These are phyloP conservation scores for Crithidia expoeki DNA, from an alignment of 208 protist species.

Conservation along the genomic window DNA sequence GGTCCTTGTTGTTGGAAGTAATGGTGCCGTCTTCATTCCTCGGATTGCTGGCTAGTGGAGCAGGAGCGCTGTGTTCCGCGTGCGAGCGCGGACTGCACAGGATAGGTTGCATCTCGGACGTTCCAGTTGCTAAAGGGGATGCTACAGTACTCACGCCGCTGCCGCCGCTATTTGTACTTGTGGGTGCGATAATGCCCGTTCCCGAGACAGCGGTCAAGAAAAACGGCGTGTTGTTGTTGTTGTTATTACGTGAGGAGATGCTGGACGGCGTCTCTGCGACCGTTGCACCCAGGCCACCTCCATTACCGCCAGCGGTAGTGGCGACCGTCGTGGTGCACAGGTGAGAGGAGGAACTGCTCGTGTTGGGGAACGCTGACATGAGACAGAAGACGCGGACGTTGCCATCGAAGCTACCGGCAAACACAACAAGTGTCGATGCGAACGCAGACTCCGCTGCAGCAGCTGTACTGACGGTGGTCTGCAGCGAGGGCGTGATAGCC, in stretches of 20 bases:
- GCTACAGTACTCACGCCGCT: not conserved
- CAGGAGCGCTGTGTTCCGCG: not conserved
- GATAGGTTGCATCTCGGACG: not conserved
- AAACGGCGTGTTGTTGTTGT: not conserved
- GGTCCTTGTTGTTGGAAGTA: not conserved
- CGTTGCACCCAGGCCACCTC: not conserved
- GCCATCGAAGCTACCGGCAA: slow-evolving; percentile 61
- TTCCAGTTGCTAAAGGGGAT: not conserved
- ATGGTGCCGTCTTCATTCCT: not conserved
- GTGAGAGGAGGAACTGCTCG: not conserved
- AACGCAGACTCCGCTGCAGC: not conserved
- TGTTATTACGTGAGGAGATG: not conserved
- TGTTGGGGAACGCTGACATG: not conserved
- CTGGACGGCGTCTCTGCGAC: not conserved
- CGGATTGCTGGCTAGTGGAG: not conserved
- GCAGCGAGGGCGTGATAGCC: not conserved
- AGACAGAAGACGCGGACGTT: slow-evolving; percentile 71
- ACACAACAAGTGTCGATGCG: slow-evolving; percentile 23
- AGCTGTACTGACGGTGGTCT: not conserved
- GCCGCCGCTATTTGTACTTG: not conserved
- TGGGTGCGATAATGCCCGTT: not conserved
- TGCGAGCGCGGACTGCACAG: not conserved
- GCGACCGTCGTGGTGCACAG: not conserved
- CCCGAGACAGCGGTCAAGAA: not conserved
- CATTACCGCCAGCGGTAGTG: not conserved